Percentiles rank a stretch among this genome's conserved stretches.
Evolutionary conservation across 1,284 basidiomycete genomes (phyloP).

Genomic region (Austroboletus olivaceoglutinosus): DNA sequence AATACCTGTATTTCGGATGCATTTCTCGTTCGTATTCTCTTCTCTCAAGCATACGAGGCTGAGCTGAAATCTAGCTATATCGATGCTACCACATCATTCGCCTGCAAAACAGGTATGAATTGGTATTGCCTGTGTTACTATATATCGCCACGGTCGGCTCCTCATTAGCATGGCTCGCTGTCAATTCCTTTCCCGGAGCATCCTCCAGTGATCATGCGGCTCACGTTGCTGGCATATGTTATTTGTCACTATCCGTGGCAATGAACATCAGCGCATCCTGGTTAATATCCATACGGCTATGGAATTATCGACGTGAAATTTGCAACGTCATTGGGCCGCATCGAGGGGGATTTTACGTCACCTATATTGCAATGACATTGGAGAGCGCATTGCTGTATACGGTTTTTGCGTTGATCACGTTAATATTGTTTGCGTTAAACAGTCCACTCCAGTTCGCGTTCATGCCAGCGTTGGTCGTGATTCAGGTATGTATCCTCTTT

Average conservation of each 20-base stretch:
- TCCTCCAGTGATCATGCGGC: conserved; percentile 8
- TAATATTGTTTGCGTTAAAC: conserved; percentile 16
- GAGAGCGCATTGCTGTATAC: conserved; percentile 22
- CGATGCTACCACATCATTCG: conserved; percentile 22
- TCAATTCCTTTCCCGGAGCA: conserved; percentile 9
- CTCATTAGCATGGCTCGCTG: conserved; percentile 18
- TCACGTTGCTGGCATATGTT: conserved; percentile 15
- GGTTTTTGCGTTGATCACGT: conserved; percentile 10
- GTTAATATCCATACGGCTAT: conserved; percentile 17
- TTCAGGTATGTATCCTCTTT: conserved; percentile 13
- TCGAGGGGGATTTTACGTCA: conserved; percentile 18
- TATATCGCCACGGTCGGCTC: conserved; percentile 18
- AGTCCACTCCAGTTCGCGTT: conserved; percentile 17
- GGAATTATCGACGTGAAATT: conserved; percentile 14
- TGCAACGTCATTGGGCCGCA: conserved; percentile 4
- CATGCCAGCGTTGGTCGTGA: conserved; percentile 17
- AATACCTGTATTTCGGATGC: conserved; percentile 26
- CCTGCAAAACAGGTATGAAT: conserved; percentile 2
- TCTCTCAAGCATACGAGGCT: not conserved
- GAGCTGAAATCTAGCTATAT: conserved; percentile 17
- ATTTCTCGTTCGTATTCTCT: conserved; percentile 20
- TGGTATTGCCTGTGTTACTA: conserved; percentile 1
- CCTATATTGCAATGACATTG: conserved; percentile 25
- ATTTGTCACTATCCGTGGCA: conserved; percentile 14
- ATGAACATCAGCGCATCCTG: conserved; percentile 15